phyloP scores from a whole-genome alignment of 169 alveolate species.

The Neospora caninum region DNA sequence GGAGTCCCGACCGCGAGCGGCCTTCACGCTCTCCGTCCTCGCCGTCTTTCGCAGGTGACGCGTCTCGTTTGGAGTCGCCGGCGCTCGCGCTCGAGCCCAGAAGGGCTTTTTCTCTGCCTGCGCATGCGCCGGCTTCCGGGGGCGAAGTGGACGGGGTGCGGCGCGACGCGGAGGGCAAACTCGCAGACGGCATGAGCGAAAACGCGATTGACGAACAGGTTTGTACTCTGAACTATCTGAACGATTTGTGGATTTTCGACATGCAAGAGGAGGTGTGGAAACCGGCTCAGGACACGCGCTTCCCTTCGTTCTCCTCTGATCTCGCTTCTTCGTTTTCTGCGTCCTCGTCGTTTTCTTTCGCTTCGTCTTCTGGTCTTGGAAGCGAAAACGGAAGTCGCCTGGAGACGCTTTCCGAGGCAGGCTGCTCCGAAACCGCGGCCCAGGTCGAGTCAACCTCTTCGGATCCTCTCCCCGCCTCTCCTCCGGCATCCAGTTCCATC shows the following conservation, averaged over 20 bases:
- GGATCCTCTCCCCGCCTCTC: no score
- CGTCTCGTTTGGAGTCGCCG: background rate
- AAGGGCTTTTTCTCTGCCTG: no score
- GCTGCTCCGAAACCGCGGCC: no score
- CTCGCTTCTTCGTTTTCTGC: background rate
- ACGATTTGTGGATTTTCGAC: conserved; percentile 17
- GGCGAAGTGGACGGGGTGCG: background rate
- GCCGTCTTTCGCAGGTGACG: no score
- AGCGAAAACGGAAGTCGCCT: no score
- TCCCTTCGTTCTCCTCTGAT: background rate
- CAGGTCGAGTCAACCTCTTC: no score
- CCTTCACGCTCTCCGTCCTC: no score
- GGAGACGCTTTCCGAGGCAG: no score
- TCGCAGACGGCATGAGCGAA: background rate
- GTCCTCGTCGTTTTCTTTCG: background rate
- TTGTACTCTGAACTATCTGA: background rate
- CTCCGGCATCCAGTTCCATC: no score
- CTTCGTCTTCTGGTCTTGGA: background rate
- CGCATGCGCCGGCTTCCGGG: background rate
- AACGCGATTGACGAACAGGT: background rate
- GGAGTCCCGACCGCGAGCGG: no score
- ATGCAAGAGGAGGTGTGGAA: background rate
- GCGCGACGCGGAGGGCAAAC: background rate
- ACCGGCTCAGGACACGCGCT: background rate
- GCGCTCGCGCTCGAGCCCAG: background rate